phyloP scores from a whole-genome alignment of 495 filamentous ascomycete species.

The Lasiosphaeria hispida region DNA sequence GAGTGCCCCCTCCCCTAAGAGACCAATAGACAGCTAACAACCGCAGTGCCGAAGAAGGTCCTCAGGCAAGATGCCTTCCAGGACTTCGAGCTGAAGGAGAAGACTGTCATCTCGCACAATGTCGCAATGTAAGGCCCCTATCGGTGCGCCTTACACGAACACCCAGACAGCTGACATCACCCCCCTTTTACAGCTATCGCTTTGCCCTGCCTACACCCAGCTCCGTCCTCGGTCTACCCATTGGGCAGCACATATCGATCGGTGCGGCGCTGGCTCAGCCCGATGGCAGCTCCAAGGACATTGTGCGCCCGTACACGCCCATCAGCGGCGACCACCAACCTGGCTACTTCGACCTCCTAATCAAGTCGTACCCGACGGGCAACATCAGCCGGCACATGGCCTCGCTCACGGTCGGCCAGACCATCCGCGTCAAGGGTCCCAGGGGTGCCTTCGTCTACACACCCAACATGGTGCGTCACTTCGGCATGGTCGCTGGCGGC shows the following conservation, averaged over 20 bases:
- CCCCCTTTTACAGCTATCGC: conserved; percentile 63
- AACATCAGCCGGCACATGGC: conserved; percentile 94
- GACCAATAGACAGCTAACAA: conserved; percentile 5
- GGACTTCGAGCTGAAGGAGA: conserved; percentile 83
- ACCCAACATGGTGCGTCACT: conserved; percentile 88
- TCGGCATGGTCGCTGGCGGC: conserved; percentile 97
- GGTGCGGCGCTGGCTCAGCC: conserved; percentile 65
- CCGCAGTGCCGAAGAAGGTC: conserved; percentile 67
- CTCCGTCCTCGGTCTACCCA: conserved; percentile 90
- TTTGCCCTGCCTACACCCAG: conserved; percentile 74
- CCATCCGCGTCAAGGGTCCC: conserved; percentile 84
- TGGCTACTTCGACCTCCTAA: conserved; percentile 94
- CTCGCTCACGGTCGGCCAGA: conserved; percentile 74
- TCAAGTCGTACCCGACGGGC: conserved; percentile 95
- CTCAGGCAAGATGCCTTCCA: conserved; percentile 87
- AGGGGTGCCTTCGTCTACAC: conserved; percentile 97
- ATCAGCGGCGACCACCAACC: conserved; percentile 88
- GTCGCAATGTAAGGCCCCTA: conserved; percentile 70
- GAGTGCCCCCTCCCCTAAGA: conserved; percentile 10
- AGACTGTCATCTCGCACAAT: conserved; percentile 92
- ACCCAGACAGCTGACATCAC: conserved; percentile 17
- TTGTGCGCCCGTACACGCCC: conserved; percentile 94
- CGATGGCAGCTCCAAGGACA: conserved; percentile 74
- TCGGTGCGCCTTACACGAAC: background rate
- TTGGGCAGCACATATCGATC: conserved; percentile 98